These are phyloP conservation scores for Lachancea waltii DNA, from an alignment of 805 yeast genomes.

Conservation along the genomic window DNA sequence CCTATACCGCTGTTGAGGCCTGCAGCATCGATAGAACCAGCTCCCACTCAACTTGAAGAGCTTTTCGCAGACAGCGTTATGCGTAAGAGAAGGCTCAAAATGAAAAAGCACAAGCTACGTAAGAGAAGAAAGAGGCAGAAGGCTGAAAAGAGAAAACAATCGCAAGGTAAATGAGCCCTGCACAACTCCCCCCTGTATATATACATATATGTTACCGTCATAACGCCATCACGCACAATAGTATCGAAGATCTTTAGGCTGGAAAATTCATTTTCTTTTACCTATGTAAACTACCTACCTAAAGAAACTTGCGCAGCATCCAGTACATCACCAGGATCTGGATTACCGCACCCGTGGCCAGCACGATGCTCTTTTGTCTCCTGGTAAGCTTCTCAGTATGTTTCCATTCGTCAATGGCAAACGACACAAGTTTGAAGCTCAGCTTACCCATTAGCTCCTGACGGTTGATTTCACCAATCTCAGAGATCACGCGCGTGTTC, in stretches of 20 bases:
- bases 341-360: conserved; percentile 9
- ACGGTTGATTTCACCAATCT: conserved; percentile 62
- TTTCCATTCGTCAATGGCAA: conserved; percentile 29
- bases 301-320: conserved; percentile 10
- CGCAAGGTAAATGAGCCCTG: conserved; percentile 31
- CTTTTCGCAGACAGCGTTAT: conserved; percentile 60
- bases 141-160: conserved; percentile 66
- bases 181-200: neutral
- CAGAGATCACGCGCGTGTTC: conserved; percentile 54
- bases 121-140: conserved; percentile 95
- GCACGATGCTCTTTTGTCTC: conserved; percentile 9
- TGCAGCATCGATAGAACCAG: conserved; percentile 1
- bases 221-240: neutral
- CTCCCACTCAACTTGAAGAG: conserved; percentile 7
- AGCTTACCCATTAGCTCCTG: conserved; percentile 48
- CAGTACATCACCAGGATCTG: conserved; percentile 10
- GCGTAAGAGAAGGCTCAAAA: conserved; percentile 84
- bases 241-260: neutral
- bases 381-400: conserved; percentile 20
- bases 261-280: neutral
- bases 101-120: conserved; percentile 96
- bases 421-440: conserved; percentile 44
- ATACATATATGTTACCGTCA: neutral
- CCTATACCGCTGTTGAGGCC: conserved; percentile 4
- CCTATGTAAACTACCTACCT: neutral